Percentiles rank a stretch among this genome's conserved stretches.
These are phyloP conservation scores for Xerocomus brunneocitrinus DNA, from an alignment of 768 basidiomycete genomes.

Conservation along the genomic window DNA sequence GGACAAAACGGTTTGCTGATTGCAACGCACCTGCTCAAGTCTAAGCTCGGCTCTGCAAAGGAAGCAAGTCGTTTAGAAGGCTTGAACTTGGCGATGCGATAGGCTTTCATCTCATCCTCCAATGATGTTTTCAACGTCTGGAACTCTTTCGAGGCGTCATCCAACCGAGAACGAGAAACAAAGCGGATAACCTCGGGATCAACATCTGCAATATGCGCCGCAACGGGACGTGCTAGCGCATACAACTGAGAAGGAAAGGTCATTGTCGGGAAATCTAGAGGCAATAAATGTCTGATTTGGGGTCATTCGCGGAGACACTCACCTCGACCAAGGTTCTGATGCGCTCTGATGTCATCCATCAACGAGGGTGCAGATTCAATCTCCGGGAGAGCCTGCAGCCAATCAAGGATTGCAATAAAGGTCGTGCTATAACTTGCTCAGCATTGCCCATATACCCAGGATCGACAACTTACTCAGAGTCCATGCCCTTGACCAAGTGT, in stretches of 20 bases:
- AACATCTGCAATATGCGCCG: conserved; percentile 15
- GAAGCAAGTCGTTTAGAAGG: conserved; percentile 44
- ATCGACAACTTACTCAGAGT: conserved; percentile 37
- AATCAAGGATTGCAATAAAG: conserved; percentile 22
- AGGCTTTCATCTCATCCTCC: conserved; percentile 36
- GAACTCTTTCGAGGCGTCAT: conserved; percentile 32
- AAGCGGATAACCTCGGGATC: conserved; percentile 3
- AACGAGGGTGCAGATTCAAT: conserved; percentile 13
- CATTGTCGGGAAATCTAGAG: conserved; percentile 32
- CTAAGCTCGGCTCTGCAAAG: conserved; percentile 35
- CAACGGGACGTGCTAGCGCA: conserved; percentile 36
- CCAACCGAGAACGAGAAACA: conserved; percentile 17
- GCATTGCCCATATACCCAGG: not conserved
- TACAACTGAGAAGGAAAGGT: conserved; percentile 49
- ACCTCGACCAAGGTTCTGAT: conserved; percentile 28
- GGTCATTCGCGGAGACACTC: not conserved
- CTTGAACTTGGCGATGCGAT: conserved; percentile 38
- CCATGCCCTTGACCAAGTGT: conserved; percentile 28
- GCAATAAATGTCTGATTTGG: not conserved
- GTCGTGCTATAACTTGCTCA: conserved; percentile 18
- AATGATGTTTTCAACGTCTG: conserved; percentile 30
- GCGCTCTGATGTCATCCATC: conserved; percentile 22
- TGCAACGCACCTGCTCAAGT: conserved; percentile 35
- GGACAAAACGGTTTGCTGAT: not conserved
- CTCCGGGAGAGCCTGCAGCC: conserved; percentile 23